These are phyloP conservation scores for Pythium brachiatum DNA, from an alignment of 352 stramenopile species.

Conservation along the genomic window DNA sequence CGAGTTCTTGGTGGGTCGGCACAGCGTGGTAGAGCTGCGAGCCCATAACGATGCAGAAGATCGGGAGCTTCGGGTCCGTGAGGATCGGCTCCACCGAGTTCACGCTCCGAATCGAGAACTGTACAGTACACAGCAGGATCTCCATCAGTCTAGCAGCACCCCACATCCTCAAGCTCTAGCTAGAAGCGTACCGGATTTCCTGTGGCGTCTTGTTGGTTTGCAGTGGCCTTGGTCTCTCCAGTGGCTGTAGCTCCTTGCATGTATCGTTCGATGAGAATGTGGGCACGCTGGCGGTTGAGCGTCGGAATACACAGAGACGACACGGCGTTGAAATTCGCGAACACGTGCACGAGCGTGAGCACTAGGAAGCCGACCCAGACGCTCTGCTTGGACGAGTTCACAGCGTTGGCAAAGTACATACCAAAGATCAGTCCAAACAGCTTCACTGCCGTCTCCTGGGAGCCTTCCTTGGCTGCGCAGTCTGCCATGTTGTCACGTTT, in stretches of 20 bases:
- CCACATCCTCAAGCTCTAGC: too few species aligned
- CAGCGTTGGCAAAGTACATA: constrained; percentile 80
- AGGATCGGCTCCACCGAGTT: constrained; percentile 61
- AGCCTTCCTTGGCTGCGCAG: constrained; percentile 94
- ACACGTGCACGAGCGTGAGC: constrained; percentile 93
- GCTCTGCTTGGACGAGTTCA: constrained; percentile 55
- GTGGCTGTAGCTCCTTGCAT: constrained; percentile 19
- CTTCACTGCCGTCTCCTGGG: constrained; percentile 95
- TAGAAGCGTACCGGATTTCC: constrained; percentile 8
- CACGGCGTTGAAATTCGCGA: constrained; percentile 93
- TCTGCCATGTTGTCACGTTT: constrained; percentile 89
- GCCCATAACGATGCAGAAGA: constrained; percentile 56
- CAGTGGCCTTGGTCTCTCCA: constrained; percentile 26
- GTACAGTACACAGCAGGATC: too few species aligned
- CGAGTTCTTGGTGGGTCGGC: constrained; percentile 36
- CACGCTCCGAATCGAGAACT: constrained; percentile 62
- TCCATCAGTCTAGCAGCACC: too few species aligned
- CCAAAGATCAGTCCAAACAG: constrained; percentile 90
- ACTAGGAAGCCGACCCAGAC: constrained; percentile 91
- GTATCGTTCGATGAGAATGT: constrained; percentile 61
- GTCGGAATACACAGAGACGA: constrained; percentile 85
- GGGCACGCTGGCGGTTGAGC: constrained; percentile 74
- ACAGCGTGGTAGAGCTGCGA: constrained; percentile 46
- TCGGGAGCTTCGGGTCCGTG: constrained; percentile 42
- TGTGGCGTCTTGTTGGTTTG: constrained; percentile 22